These are phyloP conservation scores for Hanseniaspora meyeri DNA, from an alignment of 805 yeast genomes.

Conservation along the genomic window DNA sequence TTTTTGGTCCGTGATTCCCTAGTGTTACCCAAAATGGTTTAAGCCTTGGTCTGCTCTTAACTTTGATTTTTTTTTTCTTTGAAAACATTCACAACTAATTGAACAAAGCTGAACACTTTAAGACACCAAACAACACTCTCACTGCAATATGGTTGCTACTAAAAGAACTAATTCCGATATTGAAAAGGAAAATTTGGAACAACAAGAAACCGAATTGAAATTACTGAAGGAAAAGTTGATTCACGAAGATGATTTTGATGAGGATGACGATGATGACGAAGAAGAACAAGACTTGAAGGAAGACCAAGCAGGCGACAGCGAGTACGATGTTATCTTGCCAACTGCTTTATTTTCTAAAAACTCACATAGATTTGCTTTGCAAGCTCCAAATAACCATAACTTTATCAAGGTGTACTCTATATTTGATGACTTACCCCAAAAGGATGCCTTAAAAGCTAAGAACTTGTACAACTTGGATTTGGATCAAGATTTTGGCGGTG, in stretches of 20 bases:
- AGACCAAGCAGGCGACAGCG: background rate
- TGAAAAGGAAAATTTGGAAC: background rate
- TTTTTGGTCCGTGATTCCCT: background rate
- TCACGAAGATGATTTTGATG: constrained; percentile 4
- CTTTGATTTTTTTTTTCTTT: background rate
- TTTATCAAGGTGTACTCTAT: constrained; percentile 6
- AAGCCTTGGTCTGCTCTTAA: background rate
- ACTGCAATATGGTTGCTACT: background rate
- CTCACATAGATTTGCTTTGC: constrained; percentile 13
- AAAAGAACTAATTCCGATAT: constrained; percentile 6
- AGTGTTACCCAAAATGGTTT: too few species aligned
- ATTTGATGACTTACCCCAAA: constrained; percentile 7
- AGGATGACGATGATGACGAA: background rate
- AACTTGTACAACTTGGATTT: constrained; percentile 5
- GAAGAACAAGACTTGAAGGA: background rate
- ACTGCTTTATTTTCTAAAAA: constrained; percentile 11
- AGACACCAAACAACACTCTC: background rate
- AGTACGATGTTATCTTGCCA: background rate
- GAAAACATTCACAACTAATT: too few species aligned
- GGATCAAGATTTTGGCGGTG: constrained; percentile 11
- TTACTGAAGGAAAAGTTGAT: constrained; percentile 1
- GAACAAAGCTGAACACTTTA: background rate
- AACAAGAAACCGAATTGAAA: constrained; percentile 9
- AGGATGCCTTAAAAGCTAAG: constrained; percentile 1
- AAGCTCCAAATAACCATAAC: constrained; percentile 11